Evolutionary conservation across 148 eudicot genomes (phyloP).

Genomic region (Amaranthus cruentus): DNA sequence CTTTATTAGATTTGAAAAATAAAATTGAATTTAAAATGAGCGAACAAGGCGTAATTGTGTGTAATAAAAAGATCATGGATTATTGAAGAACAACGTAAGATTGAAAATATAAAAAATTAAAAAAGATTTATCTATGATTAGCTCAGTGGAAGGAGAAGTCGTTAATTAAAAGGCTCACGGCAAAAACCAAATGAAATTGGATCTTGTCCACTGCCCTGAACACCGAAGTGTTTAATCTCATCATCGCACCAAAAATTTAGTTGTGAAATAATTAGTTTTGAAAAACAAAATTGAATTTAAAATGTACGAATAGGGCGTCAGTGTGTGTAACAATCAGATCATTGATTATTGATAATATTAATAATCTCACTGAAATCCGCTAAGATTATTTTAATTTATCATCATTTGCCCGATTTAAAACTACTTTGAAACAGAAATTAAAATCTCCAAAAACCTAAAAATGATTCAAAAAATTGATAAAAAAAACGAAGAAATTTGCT

Average conservation of each 20-base stretch:
- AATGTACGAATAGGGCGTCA: constrained; percentile 34
- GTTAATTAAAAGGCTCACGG: constrained; percentile 59
- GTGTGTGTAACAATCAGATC: constrained; percentile 99
- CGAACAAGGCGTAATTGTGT: constrained; percentile 65
- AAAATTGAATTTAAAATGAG: not conserved
- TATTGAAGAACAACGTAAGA: not conserved
- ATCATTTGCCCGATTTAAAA: constrained; percentile 37
- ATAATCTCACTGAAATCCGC: constrained; percentile 90
- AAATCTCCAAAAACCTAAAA: not conserved
- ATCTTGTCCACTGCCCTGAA: constrained; percentile 57
- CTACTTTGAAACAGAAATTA: not conserved
- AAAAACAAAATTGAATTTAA: not conserved
- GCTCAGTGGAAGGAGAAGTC: constrained; percentile 99
- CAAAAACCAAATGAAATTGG: constrained; percentile 3
- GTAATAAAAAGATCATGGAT: constrained; percentile 88
- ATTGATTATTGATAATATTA: constrained; percentile 28
- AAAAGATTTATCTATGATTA: not conserved
- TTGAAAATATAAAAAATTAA: no score
- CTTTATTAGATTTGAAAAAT: not conserved
- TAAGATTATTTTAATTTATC: constrained; percentile 54
- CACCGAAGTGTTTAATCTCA: constrained; percentile 45
- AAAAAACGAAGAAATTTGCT: constrained; percentile 17
- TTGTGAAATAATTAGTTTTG: not conserved
- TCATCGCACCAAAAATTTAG: constrained; percentile 32
- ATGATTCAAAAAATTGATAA: not conserved